phyloP scores from a whole-genome alignment of 108 stramenopile species.

The Nitzschia putrida region DNA sequence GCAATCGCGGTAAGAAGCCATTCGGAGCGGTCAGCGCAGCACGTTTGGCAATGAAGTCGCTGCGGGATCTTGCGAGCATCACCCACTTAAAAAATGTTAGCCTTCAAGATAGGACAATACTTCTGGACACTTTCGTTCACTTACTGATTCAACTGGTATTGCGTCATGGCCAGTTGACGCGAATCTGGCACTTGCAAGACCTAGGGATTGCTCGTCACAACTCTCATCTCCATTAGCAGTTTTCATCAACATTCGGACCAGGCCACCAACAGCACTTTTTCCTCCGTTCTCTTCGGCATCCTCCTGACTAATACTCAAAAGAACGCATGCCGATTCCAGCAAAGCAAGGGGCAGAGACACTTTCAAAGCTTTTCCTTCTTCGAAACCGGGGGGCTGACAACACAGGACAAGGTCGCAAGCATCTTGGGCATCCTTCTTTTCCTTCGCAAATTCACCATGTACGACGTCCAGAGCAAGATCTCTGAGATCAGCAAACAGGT shows the following conservation, averaged over 20 bases:
- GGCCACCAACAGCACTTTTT: constrained; percentile 18
- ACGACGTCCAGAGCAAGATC: constrained; percentile 44
- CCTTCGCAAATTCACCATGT: constrained; percentile 33
- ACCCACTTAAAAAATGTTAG: constrained; percentile 54
- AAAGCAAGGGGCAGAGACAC: constrained; percentile 36
- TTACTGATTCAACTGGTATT: constrained; percentile 61
- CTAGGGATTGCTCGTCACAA: constrained; percentile 5
- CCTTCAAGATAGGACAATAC: background rate
- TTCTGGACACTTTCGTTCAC: background rate
- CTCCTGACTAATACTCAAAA: constrained; percentile 53
- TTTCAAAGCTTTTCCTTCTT: background rate
- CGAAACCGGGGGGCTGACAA: background rate
- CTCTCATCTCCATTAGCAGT: constrained; percentile 20
- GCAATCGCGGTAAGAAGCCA: constrained; percentile 61
- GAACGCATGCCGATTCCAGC: constrained; percentile 47
- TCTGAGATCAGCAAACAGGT: constrained; percentile 54
- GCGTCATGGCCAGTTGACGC: constrained; percentile 31
- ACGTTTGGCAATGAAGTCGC: constrained; percentile 58
- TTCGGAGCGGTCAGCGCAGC: constrained; percentile 69
- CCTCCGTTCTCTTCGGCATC: constrained; percentile 21
- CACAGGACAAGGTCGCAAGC: constrained; percentile 15
- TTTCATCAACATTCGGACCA: constrained; percentile 47
- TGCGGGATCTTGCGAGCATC: constrained; percentile 63
- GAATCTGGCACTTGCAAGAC: constrained; percentile 56
- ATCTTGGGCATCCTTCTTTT: background rate